Base-by-base conservation (phyloP, 83 land plant species). In the Diphasiastrum complanatum region DNA sequence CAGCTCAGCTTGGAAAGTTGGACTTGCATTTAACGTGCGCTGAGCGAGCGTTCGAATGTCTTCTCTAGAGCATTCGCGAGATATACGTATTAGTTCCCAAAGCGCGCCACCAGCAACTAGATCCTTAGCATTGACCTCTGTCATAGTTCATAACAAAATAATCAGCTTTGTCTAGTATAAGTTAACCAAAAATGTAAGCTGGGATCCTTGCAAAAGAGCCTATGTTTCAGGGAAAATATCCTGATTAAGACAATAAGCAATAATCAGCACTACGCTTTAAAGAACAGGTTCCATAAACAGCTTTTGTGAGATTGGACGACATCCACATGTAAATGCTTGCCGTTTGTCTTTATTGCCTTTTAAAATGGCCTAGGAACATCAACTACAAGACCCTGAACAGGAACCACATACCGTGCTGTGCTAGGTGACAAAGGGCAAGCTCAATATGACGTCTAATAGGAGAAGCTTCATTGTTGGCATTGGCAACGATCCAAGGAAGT, bases 351-450 rank as follows among this genome's bases (percentile, higher is more conserved):
- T n/a, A n/a, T n/a, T n/a, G n/a, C n/a, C n/a, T n/a, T n/a, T n/a
- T n/a, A n/a, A n/a, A n/a, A n/a, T n/a, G n/a, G n/a, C n/a, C n/a
- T n/a, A n/a, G n/a, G n/a, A n/a, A n/a, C n/a, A n/a, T n/a, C n/a
- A n/a, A n/a, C n/a, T n/a, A n/a, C n/a, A n/a, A n/a, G n/a, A n/a
- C n/a, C n/a, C n/a, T n/a, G n/a, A 11, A 47, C 20, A 16, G n/a
- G 29, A 51, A 43, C 14, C 45, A 33, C 60, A 46, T 66, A 85
- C 91, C 91, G 73, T 89, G 88, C 60, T 89, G 96, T 27, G 87
- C 96, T 52, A 89, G 70, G 75, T 89, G 96, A 41, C 96, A 89
- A 40, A 89, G 72, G 31, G 96, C 91, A 51, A 89, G 91, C 65
- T 89, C 96, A 38, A 89, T 78, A 63, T 85, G 91, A 33, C 85